These are phyloP conservation scores for Solanum clarkiae DNA, from an alignment of 257 asterid genomes.

Conservation along the genomic window DNA sequence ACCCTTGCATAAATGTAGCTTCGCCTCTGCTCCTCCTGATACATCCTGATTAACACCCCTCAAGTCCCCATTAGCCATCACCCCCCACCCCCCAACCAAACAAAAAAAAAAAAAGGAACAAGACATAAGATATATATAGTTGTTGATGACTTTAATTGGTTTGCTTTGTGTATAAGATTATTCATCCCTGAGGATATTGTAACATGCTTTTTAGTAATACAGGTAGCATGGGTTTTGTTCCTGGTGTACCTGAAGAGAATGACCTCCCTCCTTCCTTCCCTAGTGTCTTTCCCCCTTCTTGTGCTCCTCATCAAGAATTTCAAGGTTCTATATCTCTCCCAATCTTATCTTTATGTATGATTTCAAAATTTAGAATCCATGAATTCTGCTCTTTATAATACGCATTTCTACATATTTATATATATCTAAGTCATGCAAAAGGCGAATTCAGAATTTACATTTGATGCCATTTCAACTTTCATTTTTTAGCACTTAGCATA, in stretches of 20 bases:
- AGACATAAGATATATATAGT: not conserved
- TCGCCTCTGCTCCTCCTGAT: not conserved
- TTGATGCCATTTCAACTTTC: not conserved
- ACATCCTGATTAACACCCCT: not conserved
- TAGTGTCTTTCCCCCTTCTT: constrained; percentile 9
- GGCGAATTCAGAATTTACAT: too few relatives aligned
- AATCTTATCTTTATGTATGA: not conserved
- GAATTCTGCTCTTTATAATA: not conserved
- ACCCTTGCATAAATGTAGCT: too few relatives aligned
- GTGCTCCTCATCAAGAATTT: constrained; percentile 39
- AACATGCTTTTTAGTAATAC: constrained; percentile 13
- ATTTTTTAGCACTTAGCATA: not conserved
- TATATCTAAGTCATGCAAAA: not conserved
- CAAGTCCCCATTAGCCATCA: not conserved
- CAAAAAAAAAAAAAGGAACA: too few relatives aligned
- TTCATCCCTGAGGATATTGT: not conserved
- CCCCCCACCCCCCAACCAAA: too few relatives aligned
- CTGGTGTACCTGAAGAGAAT: constrained; percentile 13
- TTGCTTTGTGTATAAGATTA: not conserved
- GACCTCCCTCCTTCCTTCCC: constrained; percentile 19
- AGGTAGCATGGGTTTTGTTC: constrained; percentile 35
- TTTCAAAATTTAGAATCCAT: not conserved
- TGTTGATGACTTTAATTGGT: not conserved
- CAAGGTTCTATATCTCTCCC: constrained; percentile 20
- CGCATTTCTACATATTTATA: not conserved